Base-by-base conservation (phyloP, 352 stramenopile species). In the Phytopythium litorale region DNA sequence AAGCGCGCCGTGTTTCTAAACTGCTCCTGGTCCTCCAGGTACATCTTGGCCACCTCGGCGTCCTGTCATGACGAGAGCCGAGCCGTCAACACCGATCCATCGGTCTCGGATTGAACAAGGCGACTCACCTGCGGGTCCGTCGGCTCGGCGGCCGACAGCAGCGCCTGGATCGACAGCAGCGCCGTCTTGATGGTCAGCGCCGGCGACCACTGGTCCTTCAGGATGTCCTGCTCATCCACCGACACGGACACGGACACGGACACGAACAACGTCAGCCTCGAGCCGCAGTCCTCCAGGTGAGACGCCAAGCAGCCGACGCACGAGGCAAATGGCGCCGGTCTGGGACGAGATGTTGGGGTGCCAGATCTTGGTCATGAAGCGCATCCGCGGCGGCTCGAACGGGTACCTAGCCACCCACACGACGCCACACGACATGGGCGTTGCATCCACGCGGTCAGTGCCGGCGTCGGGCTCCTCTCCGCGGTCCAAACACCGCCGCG, bases 271-370 rank as follows among this genome's bases (percentile, higher is more conserved):
- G 33, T 40, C 35, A 40, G 12, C 12, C 3, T 40, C 9, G 35
- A 16, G 23, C 15, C 15, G 16, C 16, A 46, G 40, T 21, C 16
- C 12, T 21, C 40, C 7, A 46, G 5, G 40, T 6, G 4, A 19
- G 16, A 55, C 19, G 4, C 15, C 1, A 23, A 46, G 46, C 16
- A 40, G 35, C 1, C 35, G 7, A 42, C 59, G 56, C 70, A 88
- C 91, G 67, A 99, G 81, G 70, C 97, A 99, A 73, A 99, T 99
- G 12, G 94, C 94, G 32, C 97, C 97, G 9, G 96, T 98, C 80
- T 98, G 94, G 4, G 92, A 98, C 19, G 89, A 98, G 69, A 99
- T 98, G 70, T 99, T 99, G 1, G 97, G 97, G 75, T 99, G 97
- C 92, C 93, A 98, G 66, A 98, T 97, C 75, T 98, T 98, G 55